Percentiles rank a stretch among this genome's conserved stretches.
Conservation (phyloP, 1,139 yeast species). For the Scheffersomyces segobiensis region DNA sequence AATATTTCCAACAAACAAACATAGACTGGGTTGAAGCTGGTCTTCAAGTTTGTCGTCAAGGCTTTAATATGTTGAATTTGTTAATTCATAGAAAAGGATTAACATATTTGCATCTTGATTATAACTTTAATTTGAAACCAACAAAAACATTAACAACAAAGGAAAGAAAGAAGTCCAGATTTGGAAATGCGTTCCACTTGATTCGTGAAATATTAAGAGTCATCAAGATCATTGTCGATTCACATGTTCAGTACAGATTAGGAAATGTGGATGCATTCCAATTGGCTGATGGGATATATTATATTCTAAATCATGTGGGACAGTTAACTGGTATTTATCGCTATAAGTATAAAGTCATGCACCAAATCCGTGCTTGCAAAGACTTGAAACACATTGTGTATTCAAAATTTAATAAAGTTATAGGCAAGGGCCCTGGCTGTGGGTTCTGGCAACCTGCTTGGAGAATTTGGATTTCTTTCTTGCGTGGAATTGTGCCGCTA, state of each 20-base stretch:
- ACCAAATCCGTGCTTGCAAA: slow-evolving; percentile 93
- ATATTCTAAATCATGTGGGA: slow-evolving; percentile 88
- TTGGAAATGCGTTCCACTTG: slow-evolving; percentile 94
- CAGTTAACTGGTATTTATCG: slow-evolving; percentile 95
- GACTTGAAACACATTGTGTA: slow-evolving; percentile 92
- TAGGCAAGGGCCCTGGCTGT: slow-evolving; percentile 98
- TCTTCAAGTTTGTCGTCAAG: slow-evolving; percentile 87
- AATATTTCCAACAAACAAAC: slow-evolving; percentile 86
- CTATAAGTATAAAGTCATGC: slow-evolving; percentile 97
- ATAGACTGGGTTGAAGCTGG: slow-evolving; percentile 99
- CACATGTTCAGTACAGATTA: slow-evolving; percentile 86
- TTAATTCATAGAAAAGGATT: slow-evolving; percentile 89
- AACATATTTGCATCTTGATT: slow-evolving; percentile 90
- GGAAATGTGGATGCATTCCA: slow-evolving; percentile 94
- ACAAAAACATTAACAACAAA: slow-evolving; percentile 95
- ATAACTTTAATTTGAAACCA: slow-evolving; percentile 93
- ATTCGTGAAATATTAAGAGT: slow-evolving; percentile 85
- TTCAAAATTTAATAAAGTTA: slow-evolving; percentile 70
- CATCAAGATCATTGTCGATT: slow-evolving; percentile 83
- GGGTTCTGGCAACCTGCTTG: slow-evolving; percentile 99
- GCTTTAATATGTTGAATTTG: slow-evolving; percentile 88
- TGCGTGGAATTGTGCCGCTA: slow-evolving; percentile 91
- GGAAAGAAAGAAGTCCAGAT: slow-evolving; percentile 92
- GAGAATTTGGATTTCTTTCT: slow-evolving; percentile 93
- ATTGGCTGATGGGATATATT: slow-evolving; percentile 90